Base-by-base conservation (phyloP, 2,329 filamentous ascomycete genomes). In the Coleophoma cylindrospora region DNA sequence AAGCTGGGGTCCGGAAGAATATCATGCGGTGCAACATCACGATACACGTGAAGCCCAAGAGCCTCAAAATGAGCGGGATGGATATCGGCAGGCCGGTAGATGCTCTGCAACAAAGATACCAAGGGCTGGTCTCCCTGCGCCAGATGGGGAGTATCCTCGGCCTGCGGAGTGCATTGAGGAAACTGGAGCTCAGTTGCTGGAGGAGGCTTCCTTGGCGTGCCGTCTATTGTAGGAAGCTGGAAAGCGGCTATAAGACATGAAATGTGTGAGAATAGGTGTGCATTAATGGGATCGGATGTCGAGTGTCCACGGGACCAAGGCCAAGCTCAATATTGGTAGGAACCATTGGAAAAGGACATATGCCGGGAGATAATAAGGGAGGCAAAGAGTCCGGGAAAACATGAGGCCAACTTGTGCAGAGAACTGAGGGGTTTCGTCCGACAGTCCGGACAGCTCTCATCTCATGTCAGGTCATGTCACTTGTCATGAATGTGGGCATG, bases 21-120 rank as follows among this genome's bases (percentile, higher is more conserved):
- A 15, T 78, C 69, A 47, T 69, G 62, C 12, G 71, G 57, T n/a
- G 70, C 59, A 22, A 70, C 75, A 63, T 83, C 72, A 32, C 72
- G 61, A 54, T 73, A 74, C 57, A 84, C 68, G 57, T 81, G 73
- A 33, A 83, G 69, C 4, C 80, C 80, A 36, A 85, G 71, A 11
- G 80, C 80, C 52, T 76, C 71, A 48, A 85, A 76, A 53, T 83
- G 75, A 38, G 70, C 60, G 40, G 74, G 62, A 27, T 61, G 65
- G 51, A 80, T 66, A 49, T 80, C 76, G 19, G 66, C 62, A 3
- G 79, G 75, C 37, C 81, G 75, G 48, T 79, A 72, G 27, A 81
- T 75, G 33, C 66, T 68, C 59, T 80, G 76, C 34, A 85, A 68
- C 40, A 83, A 62, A 44, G 68, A 63, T 15, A 78, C 70, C 46